Evolutionary conservation across 768 basidiomycete genomes (phyloP), one percentile per base, ranked within the genome.

Genomic region (Calvatia gigantea): DNA sequence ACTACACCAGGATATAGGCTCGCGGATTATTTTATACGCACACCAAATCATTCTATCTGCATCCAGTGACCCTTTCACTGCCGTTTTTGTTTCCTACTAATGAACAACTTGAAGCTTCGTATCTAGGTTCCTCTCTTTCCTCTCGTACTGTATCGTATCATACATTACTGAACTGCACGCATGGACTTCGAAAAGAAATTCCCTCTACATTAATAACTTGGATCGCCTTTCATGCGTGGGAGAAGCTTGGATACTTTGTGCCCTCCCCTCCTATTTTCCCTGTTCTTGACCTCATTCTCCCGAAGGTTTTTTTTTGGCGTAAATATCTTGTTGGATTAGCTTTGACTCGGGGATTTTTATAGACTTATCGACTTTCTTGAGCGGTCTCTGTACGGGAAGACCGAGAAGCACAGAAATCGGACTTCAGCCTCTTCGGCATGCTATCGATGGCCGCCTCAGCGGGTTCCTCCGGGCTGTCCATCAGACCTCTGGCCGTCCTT

Each of bases 1-100:
- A 45, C 42, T 52, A 54, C 52, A 25, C 28, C 19, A 44, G 23
- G 19, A 33, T 23, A 44, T 28, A 54, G 31, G 33, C 41, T 54
- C 52, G 41, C 41, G 52, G 52, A 54, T 54, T 45, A 54, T 44
- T 15, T 44, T 54, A 54, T 45, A 54, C 50, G 50, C 41, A 51
- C 50, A 51, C 52, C 52, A 54, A 54, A 45, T 54, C 52, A 54
- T 45, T 37, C 52, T 54, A 54, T 8, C 43, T 54, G 33, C 52
- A 54, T 38, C 11, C 48, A n/a, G 15, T 42, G n/a, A 12, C 29
- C 44, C 15, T 14, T 21, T 37, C 17, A 21, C 41, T 23, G 21
- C 29, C 28, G 15, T 49, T 17, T 15, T 21, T 29, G 44, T 37
- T 48, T 49, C 41, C 21, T 3, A 8, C 38, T 49, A 35, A 35